Percentiles rank a stretch among this genome's conserved stretches.
Evolutionary conservation across 2,329 filamentous ascomycete species (phyloP).

Genomic region (Fusarium sambucinum): DNA sequence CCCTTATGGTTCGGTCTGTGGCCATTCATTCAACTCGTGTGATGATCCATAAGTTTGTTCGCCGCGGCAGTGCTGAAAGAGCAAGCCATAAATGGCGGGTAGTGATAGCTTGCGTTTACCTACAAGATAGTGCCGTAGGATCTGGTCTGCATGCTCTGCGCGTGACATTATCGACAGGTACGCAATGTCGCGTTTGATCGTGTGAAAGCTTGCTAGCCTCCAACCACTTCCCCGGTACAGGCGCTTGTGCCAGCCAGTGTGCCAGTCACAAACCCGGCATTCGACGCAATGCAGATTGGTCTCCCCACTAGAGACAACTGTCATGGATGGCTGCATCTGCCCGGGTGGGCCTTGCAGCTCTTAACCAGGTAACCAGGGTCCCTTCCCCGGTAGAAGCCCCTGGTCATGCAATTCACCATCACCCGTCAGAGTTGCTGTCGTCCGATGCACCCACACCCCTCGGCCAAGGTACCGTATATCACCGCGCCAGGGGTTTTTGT

Average conservation of each 20-base stretch:
- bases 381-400: slow-evolving; percentile 41
- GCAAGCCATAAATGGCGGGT: slow-evolving; percentile 7
- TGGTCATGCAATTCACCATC: slow-evolving; percentile 41
- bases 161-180: slow-evolving; percentile 42
- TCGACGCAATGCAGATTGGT: slow-evolving; percentile 41
- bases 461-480: slow-evolving; percentile 43
- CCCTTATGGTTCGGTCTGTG: background rate
- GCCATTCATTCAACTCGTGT: background rate
- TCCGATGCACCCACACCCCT: slow-evolving; percentile 41
- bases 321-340: slow-evolving; percentile 45
- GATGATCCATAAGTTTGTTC: slow-evolving; percentile 9
- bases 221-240: slow-evolving; percentile 46
- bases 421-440: slow-evolving; percentile 40
- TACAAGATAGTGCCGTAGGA: slow-evolving; percentile 36
- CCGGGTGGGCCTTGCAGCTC: slow-evolving; percentile 46
- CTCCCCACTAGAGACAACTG: slow-evolving; percentile 41
- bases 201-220: slow-evolving; percentile 40
- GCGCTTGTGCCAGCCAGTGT: slow-evolving; percentile 44
- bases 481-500: slow-evolving; percentile 39
- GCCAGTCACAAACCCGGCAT: slow-evolving; percentile 20
- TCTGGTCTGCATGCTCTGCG: slow-evolving; percentile 35
- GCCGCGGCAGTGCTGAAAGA: slow-evolving; percentile 43
- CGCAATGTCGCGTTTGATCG: slow-evolving; percentile 43
- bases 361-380: slow-evolving; percentile 39
- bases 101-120: slow-evolving; percentile 4